phyloP scores from a whole-genome alignment of 306 rosid species.

The Macrotyloma uniflorum region DNA sequence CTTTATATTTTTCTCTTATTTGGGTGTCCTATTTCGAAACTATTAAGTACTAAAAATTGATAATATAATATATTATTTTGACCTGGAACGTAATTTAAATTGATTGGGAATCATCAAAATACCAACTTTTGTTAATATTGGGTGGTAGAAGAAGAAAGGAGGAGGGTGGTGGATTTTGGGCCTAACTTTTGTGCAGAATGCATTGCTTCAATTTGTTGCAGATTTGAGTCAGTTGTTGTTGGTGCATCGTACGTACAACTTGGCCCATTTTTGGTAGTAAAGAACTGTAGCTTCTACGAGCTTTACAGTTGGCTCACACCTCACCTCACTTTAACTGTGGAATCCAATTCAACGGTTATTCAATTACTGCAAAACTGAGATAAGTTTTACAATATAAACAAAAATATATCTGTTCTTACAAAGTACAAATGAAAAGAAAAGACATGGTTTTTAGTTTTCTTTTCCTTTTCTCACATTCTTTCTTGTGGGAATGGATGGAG shows the following conservation, averaged over 20 bases:
- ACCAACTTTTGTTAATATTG: neutral
- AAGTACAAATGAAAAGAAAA: no score
- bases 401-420: no score
- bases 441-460: neutral
- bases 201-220: neutral
- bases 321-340: neutral
- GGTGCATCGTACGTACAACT: neutral
- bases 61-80: no score
- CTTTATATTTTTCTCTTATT: no score
- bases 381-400: neutral
- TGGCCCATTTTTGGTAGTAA: neutral
- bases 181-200: neutral
- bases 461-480: neutral
- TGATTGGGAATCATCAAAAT: no score
- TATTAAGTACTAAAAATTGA: no score
- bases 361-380: neutral
- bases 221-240: neutral
- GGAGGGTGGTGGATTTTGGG: neutral
- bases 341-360: no score
- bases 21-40: no score
- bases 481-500: neutral
- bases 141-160: neutral
- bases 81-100: no score
- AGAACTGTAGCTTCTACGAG: neutral
- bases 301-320: neutral